Conservation (phyloP, 345 rosid species). For the Salix koriyanagi region DNA sequence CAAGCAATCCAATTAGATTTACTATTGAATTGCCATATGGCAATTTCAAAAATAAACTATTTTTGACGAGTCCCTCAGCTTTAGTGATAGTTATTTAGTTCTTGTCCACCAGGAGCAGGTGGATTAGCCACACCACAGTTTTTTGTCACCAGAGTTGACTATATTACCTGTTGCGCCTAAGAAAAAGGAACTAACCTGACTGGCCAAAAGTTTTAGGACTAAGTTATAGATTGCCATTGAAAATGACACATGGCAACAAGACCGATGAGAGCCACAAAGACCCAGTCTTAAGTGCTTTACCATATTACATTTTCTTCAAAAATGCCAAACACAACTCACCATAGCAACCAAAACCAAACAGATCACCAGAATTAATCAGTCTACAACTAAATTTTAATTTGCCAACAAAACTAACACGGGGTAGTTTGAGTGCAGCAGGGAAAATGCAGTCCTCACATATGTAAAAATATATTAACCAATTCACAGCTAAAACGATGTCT, state of each 20-base stretch:
- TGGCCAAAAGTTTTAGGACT: neutral
- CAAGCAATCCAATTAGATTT: neutral
- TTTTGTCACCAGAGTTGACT: neutral
- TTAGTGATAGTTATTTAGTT: too few species aligned
- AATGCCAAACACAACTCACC: neutral
- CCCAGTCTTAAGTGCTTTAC: neutral
- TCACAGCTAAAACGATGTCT: neutral
- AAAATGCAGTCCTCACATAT: too few species aligned
- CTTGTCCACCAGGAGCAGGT: too few species aligned
- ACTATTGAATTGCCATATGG: neutral
- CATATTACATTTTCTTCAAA: neutral
- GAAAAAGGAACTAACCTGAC: neutral
- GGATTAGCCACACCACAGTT: too few species aligned
- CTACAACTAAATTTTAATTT: neutral
- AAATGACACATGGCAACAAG: neutral
- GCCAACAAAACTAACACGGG: neutral
- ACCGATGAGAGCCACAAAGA: neutral
- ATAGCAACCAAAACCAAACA: neutral
- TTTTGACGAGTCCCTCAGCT: too few species aligned
- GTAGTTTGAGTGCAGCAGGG: too few species aligned
- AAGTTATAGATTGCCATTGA: neutral
- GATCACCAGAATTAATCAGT: neutral
- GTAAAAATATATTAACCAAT: too few species aligned
- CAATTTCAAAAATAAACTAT: neutral
- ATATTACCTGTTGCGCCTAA: neutral